Percentiles rank a stretch among this genome's conserved stretches.
Conservation (phyloP, 1,284 basidiomycete species). For the Trichosporon ovoides region DNA sequence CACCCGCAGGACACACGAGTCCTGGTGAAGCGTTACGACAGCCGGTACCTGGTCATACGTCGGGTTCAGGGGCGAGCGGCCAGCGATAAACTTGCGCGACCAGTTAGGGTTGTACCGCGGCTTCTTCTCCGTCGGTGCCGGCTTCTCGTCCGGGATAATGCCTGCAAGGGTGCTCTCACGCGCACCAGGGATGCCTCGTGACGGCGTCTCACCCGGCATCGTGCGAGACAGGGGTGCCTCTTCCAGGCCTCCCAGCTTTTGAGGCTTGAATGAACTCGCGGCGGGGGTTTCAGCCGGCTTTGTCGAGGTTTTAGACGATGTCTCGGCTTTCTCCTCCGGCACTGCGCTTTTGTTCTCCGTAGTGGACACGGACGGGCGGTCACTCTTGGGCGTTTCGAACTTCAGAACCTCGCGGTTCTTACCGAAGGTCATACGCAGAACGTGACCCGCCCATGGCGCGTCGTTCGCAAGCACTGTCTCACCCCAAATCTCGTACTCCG, state of each 20-base stretch:
- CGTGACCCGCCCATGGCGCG: constrained; percentile 30
- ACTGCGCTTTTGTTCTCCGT: neutral
- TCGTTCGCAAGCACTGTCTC: constrained; percentile 17
- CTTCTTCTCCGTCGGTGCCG: neutral
- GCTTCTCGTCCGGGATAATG: neutral
- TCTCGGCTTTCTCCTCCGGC: neutral
- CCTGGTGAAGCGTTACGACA: constrained; percentile 46
- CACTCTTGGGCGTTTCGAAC: constrained; percentile 10
- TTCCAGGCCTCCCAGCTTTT: neutral
- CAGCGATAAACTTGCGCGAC: constrained; percentile 50
- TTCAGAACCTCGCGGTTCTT: constrained; percentile 33
- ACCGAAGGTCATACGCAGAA: constrained; percentile 32
- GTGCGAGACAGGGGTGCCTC: neutral
- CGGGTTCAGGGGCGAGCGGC: constrained; percentile 49
- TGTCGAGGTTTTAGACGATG: no score
- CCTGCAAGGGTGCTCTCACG: neutral
- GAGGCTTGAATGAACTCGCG: neutral
- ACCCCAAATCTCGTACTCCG: constrained; percentile 33
- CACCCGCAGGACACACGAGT: constrained; percentile 43
- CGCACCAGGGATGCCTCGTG: neutral
- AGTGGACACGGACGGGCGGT: neutral
- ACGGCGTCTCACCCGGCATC: neutral
- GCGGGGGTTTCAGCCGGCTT: neutral
- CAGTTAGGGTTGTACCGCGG: constrained; percentile 41
- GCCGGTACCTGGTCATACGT: constrained; percentile 49